Conservation (phyloP, 306 rosid genomes). For the Prosopis cineraria region DNA sequence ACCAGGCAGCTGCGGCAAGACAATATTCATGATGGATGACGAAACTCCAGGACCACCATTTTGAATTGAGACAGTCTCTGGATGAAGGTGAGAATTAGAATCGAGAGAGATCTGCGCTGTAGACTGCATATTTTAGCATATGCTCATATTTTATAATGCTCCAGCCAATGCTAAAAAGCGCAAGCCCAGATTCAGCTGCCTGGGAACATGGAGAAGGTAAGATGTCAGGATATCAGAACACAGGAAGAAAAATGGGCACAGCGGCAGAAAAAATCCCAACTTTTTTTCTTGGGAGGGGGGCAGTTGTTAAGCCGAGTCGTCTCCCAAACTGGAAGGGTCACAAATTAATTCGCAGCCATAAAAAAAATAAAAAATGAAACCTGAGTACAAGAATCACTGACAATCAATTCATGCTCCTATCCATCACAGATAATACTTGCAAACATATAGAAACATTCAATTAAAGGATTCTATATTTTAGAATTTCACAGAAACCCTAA, state of each 20-base stretch:
- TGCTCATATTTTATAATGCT: constrained; percentile 24
- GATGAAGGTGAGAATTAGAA: constrained; percentile 47
- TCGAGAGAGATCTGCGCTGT: constrained; percentile 43
- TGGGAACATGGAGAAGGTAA: constrained; percentile 14
- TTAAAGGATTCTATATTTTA: background rate
- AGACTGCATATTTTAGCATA: constrained; percentile 51
- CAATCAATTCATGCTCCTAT: background rate
- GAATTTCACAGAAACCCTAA: background rate
- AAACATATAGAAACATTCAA: background rate
- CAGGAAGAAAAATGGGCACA: constrained; percentile 8
- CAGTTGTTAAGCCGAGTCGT: background rate
- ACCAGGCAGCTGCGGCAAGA: constrained; percentile 65
- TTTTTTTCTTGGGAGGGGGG: background rate
- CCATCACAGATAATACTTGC: background rate
- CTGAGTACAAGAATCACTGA: no score
- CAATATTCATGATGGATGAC: constrained; percentile 44
- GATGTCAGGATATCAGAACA: background rate
- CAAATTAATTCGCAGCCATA: background rate
- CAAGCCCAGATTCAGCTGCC: constrained; percentile 28
- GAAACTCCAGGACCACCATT: constrained; percentile 59
- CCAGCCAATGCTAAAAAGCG: background rate
- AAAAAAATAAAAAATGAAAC: no score
- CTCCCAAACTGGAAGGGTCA: background rate
- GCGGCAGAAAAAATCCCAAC: constrained; percentile 23
- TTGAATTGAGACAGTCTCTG: constrained; percentile 49